Percentiles rank a stretch among this genome's conserved stretches.
phyloP scores from a whole-genome alignment of 23 red algal species.

The Cyanidiococcus yangmingshanensis region DNA sequence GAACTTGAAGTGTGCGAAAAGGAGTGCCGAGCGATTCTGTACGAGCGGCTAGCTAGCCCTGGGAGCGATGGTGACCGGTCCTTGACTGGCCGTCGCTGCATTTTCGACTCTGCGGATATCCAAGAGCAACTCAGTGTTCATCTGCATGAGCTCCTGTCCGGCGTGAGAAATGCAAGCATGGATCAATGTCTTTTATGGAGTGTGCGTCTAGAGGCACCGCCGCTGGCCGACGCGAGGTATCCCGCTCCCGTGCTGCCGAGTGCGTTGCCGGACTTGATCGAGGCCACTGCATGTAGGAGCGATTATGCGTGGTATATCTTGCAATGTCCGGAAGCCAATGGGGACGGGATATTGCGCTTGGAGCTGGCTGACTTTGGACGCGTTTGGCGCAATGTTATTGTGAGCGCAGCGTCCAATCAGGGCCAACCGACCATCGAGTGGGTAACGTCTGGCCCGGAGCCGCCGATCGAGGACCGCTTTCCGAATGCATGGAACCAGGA shows the following conservation, averaged over 20 bases:
- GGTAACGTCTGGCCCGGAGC: not conserved
- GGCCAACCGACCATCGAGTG: not conserved
- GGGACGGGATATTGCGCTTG: not conserved
- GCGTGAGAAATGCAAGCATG: not conserved
- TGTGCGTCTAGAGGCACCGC: not conserved
- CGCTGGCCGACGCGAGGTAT: not conserved
- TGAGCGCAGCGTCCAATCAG: not conserved
- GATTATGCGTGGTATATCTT: conserved; percentile 7
- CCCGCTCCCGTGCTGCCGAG: not conserved
- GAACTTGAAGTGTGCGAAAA: not conserved
- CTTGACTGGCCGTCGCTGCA: not conserved
- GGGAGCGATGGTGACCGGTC: not conserved
- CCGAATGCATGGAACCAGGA: conserved; percentile 58
- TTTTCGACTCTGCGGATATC: conserved; percentile 1
- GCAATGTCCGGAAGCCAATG: not conserved
- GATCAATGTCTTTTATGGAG: not conserved
- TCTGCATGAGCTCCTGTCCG: not conserved
- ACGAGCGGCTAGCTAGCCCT: not conserved
- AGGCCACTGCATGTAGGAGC: not conserved
- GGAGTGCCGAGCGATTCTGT: not conserved
- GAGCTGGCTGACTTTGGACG: not conserved
- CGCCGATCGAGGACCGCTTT: conserved; percentile 77
- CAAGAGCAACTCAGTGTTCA: not conserved
- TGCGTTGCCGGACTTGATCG: not conserved
- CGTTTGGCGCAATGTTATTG: not conserved